Percentiles rank a stretch among this genome's conserved stretches.
Conservation (phyloP, 176 grass and related monocot species). For the Triticum urartu region DNA sequence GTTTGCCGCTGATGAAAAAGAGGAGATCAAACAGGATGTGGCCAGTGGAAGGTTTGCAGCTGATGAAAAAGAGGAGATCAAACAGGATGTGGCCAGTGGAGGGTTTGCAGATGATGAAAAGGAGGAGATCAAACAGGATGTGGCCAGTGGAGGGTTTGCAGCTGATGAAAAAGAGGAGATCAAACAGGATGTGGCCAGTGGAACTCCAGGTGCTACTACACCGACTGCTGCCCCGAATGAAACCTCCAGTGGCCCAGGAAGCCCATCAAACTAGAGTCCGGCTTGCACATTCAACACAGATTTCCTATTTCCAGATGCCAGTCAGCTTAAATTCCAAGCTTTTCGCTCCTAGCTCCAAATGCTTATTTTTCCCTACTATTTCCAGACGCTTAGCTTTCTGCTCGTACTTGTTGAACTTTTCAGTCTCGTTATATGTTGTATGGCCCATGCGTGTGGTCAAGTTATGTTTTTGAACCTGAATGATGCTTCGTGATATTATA, state of each 20-base stretch:
- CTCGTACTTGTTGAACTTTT: too few species aligned
- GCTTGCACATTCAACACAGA: slow-evolving; percentile 19
- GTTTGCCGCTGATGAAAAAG: slow-evolving; percentile 42
- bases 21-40: background rate
- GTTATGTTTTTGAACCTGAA: background rate
- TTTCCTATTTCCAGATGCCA: background rate
- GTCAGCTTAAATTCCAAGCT: background rate
- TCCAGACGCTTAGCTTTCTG: too few species aligned
- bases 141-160: slow-evolving; percentile 55
- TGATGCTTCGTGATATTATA: background rate
- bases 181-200: slow-evolving; percentile 8
- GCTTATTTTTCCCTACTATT: background rate
- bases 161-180: slow-evolving; percentile 40
- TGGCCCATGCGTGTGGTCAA: too few species aligned
- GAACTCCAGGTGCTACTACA: background rate
- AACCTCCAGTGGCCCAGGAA: slow-evolving; percentile 39
- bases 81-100: slow-evolving; percentile 40
- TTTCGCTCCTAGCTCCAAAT: background rate
- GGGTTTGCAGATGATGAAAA: slow-evolving; percentile 46
- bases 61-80: slow-evolving; percentile 37
- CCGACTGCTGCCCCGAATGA: slow-evolving; percentile 29
- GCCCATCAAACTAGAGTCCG: slow-evolving; percentile 32
- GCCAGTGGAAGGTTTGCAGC: slow-evolving; percentile 40
- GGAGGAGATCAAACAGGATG: slow-evolving; percentile 23
- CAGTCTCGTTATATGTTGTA: too few species aligned